Conservation (phyloP, 2,329 filamentous ascomycete genomes). For the Verticillium dahliae region DNA sequence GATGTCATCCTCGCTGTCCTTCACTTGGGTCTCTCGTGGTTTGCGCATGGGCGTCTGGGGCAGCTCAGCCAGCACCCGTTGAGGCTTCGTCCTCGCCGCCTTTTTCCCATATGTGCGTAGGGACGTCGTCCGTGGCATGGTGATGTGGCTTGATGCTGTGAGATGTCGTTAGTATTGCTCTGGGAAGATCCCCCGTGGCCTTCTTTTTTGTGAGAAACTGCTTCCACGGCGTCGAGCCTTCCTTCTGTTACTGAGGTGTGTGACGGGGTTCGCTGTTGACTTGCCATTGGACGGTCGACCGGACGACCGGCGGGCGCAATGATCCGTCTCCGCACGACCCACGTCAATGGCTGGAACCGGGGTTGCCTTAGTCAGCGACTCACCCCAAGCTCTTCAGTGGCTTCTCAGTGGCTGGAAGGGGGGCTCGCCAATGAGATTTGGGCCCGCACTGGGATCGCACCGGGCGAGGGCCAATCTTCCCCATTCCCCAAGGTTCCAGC, state of each 20-base stretch:
- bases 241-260: too few species aligned
- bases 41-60: constrained; percentile 41
- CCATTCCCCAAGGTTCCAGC: constrained; percentile 2
- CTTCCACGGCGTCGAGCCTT: background rate
- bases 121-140: constrained; percentile 2
- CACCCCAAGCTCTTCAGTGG: background rate
- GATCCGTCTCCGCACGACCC: background rate
- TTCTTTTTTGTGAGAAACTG: background rate
- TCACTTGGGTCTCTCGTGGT: constrained; percentile 3
- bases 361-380: background rate
- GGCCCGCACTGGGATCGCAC: background rate
- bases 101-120: constrained; percentile 44
- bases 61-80: constrained; percentile 44
- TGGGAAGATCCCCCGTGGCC: background rate
- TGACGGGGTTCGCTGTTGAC: background rate
- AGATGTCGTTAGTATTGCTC: background rate
- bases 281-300: background rate
- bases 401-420: background rate
- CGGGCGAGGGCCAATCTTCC: background rate
- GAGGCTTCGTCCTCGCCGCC: constrained; percentile 35
- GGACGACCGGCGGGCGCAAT: background rate
- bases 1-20: constrained; percentile 1
- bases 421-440: background rate
- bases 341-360: background rate
- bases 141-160: background rate